These are phyloP conservation scores for Arctostaphylos glauca DNA, from an alignment of 148 eudicot species.

Conservation along the genomic window DNA sequence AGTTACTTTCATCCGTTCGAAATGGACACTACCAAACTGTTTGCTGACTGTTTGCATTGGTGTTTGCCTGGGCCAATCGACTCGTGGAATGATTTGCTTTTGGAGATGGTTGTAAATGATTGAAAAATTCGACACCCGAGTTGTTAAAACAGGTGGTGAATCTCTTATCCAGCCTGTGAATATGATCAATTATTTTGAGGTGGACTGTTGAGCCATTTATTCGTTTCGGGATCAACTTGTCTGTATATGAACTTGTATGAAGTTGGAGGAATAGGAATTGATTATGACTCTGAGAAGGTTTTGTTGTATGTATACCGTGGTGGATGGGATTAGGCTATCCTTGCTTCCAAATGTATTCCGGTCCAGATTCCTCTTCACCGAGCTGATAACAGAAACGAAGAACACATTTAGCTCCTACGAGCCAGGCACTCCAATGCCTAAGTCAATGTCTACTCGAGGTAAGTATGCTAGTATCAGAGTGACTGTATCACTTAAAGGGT, in stretches of 20 bases:
- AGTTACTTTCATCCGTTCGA: conserved; percentile 50
- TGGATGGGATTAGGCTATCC: too few relatives aligned
- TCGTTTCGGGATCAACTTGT: not conserved
- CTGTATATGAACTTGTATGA: not conserved
- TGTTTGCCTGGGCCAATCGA: conserved; percentile 85
- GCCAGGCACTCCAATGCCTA: too few relatives aligned
- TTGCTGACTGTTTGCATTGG: conserved; percentile 71
- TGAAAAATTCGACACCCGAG: conserved; percentile 3
- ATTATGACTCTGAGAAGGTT: not conserved
- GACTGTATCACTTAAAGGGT: too few relatives aligned
- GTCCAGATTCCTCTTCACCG: too few relatives aligned
- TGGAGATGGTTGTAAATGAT: conserved; percentile 47
- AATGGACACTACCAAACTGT: conserved; percentile 25
- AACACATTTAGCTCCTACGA: too few relatives aligned
- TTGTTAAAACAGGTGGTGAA: not conserved
- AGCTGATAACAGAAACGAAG: too few relatives aligned
- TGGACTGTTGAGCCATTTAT: not conserved
- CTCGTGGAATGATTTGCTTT: conserved; percentile 67
- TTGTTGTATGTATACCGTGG: too few relatives aligned
- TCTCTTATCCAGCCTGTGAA: not conserved
- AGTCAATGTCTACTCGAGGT: too few relatives aligned
- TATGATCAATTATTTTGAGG: not conserved
- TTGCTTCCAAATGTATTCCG: too few relatives aligned
- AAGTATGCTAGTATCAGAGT: too few relatives aligned
- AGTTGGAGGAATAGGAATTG: not conserved